These are phyloP conservation scores for Aphanomyces cochlioides DNA, from an alignment of 352 stramenopile species.

Conservation along the genomic window DNA sequence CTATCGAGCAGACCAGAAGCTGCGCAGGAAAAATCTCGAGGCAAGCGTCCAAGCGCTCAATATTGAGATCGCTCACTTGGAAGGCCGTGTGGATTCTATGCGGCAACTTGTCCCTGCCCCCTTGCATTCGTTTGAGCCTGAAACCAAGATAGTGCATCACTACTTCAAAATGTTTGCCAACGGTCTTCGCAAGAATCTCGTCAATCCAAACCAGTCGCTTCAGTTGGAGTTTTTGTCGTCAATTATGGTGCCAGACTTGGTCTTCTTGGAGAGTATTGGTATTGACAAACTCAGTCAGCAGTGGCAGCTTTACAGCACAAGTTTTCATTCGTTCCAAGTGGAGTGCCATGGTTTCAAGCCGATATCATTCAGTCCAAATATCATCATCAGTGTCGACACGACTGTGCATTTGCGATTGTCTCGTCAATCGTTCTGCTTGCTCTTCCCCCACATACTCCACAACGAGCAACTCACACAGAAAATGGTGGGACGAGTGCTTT, in stretches of 20 bases:
- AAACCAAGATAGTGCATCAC: not conserved
- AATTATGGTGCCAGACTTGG: not conserved
- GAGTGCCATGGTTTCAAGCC: not conserved
- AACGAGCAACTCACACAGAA: slow-evolving; percentile 15
- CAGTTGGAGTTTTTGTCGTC: slow-evolving; percentile 11
- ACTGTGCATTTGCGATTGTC: slow-evolving; percentile 9
- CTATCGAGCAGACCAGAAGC: slow-evolving; percentile 24
- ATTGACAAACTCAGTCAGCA: slow-evolving; percentile 14
- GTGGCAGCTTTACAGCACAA: slow-evolving; percentile 8
- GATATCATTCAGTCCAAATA: not conserved
- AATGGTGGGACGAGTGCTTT: slow-evolving; percentile 3
- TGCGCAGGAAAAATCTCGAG: too few species aligned
- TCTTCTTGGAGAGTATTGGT: slow-evolving; percentile 3
- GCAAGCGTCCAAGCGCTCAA: not conserved
- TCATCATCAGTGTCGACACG: not conserved
- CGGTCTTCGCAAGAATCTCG: not conserved
- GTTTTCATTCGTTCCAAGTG: slow-evolving; percentile 18
- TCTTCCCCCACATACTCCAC: slow-evolving; percentile 18
- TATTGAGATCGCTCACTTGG: not conserved
- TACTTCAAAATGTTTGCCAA: slow-evolving; percentile 21
- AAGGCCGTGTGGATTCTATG: slow-evolving; percentile 3
- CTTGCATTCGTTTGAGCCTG: not conserved
- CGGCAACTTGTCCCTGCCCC: not conserved
- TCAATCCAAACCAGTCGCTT: not conserved
- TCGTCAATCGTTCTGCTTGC: not conserved